Base-by-base conservation (phyloP, 2,329 filamentous ascomycete genomes). In the Kalaharituber pfeilii region DNA sequence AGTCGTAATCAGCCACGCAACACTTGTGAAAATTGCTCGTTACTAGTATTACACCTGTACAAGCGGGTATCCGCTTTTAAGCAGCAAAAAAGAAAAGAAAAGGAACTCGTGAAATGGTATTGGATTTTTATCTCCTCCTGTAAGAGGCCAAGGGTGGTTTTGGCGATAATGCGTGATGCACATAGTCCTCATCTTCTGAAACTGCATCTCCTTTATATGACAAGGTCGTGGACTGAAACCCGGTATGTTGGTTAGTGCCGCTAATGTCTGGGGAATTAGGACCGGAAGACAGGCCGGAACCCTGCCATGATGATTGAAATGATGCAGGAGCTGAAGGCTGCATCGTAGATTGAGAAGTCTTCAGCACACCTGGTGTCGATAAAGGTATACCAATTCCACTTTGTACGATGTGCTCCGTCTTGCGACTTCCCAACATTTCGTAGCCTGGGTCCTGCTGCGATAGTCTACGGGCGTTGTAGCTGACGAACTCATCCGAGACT, bases 401-500 rank as follows among this genome's bases (percentile, higher is more conserved):
- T 15, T 15, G 13, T 15, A 47, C 15, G 22, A 15, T 25, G 42
- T 18, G 15, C 11, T 15, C 22, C 25, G 42, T 47, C 24, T 47
- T 22, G 5, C 22, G 15, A 51, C 50, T 44, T 45, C 44, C 54
- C 3, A 88, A 79, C 83, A 88, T 87, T 73, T 88, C 84, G 73
- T 88, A 88, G 68, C 81, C 78, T 71, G 79, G 77, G 66, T 73
- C 73, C 63, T 81, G 78, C 67, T 77, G 75, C 60, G 79, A 79
- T 56, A 75, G 68, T 56, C 78, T 74, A 62, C 77, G 76, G 49
- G 87, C 86, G 66, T 95, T 89, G 47, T 84, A 81, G 36, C 86
- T 93, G 59, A 94, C 84, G 63, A 95, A 96, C 67, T 96, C 89
- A 63, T 79, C 78, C 65, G 82, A 78, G 56, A 70, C 68, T 60